These are phyloP conservation scores for Globisporangium yorkense DNA, from an alignment of 352 stramenopile species.

Conservation along the genomic window DNA sequence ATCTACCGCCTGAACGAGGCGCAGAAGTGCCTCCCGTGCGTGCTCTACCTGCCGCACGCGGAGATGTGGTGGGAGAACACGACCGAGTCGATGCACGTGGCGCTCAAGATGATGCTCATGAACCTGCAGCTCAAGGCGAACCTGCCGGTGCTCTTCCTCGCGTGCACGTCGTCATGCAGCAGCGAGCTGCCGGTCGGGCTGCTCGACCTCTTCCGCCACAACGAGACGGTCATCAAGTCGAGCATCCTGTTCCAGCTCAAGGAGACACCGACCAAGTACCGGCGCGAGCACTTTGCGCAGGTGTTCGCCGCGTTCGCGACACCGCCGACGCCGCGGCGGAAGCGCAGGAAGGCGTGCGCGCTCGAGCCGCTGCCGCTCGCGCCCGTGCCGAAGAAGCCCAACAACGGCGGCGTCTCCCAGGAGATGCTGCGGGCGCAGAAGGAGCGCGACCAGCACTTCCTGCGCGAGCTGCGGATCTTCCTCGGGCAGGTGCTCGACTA, in stretches of 20 bases:
- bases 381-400: slow-evolving; percentile 16
- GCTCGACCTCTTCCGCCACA: slow-evolving; percentile 50
- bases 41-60: slow-evolving; percentile 73
- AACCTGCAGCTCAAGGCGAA: slow-evolving; percentile 62
- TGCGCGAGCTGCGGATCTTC: slow-evolving; percentile 87
- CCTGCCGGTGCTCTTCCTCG: slow-evolving; percentile 74
- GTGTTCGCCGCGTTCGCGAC: slow-evolving; percentile 51
- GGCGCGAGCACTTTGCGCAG: slow-evolving; percentile 55
- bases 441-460: slow-evolving; percentile 73
- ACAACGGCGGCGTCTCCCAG: slow-evolving; percentile 15
- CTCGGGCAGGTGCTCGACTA: slow-evolving; percentile 81
- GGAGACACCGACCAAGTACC: slow-evolving; percentile 18
- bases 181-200: slow-evolving; percentile 41
- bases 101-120: slow-evolving; percentile 79
- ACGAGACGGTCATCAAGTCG: slow-evolving; percentile 30
- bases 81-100: slow-evolving; percentile 61
- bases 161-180: slow-evolving; percentile 42
- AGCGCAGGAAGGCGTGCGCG: slow-evolving; percentile 7
- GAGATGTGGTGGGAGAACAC: slow-evolving; percentile 77
- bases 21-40: slow-evolving; percentile 69
- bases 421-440: slow-evolving; percentile 42
- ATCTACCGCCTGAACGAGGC: slow-evolving; percentile 65
- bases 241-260: slow-evolving; percentile 43
- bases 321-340: slow-evolving; percentile 25
- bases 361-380: slow-evolving; percentile 58